phyloP scores from a whole-genome alignment of 768 basidiomycete species.

The Mycena leptocephala region DNA sequence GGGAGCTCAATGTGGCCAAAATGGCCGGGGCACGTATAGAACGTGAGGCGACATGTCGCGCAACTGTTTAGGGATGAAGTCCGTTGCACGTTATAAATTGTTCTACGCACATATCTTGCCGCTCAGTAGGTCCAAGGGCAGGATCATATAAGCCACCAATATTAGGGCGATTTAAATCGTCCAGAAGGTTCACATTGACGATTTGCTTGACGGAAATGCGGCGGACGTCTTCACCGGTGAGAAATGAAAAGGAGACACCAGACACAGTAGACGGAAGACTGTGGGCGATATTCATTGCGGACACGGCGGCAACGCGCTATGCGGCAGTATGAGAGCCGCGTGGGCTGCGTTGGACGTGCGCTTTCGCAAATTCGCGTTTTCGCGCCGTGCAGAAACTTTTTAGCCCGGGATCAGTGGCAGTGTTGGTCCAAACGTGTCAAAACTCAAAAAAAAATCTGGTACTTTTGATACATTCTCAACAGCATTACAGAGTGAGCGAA shows the following conservation, averaged over 20 bases:
- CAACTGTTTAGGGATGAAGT: slow-evolving; percentile 70
- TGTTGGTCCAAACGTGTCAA: neutral
- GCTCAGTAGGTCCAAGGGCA: slow-evolving; percentile 91
- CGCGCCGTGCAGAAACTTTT: slow-evolving; percentile 1
- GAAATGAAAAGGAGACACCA: slow-evolving; percentile 94
- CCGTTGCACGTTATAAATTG: slow-evolving; percentile 27
- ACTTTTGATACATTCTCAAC: slow-evolving; percentile 23
- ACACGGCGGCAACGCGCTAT: slow-evolving; percentile 8
- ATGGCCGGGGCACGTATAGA: slow-evolving; percentile 97
- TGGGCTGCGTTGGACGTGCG: neutral
- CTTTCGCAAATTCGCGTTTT: neutral
- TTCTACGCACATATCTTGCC: slow-evolving; percentile 88
- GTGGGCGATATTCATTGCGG: slow-evolving; percentile 90
- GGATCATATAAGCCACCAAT: slow-evolving; percentile 96
- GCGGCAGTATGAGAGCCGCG: neutral
- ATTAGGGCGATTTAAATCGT: slow-evolving; percentile 95
- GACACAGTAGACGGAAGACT: slow-evolving; percentile 90
- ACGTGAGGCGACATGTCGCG: slow-evolving; percentile 92
- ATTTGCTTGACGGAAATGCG: slow-evolving; percentile 99
- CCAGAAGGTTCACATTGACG: slow-evolving; percentile 92
- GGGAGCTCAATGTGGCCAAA: slow-evolving; percentile 98
- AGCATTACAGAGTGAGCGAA: slow-evolving; percentile 12
- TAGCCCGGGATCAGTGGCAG: neutral
- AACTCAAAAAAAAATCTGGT: neutral
- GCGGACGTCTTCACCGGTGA: slow-evolving; percentile 89